Conservation (phyloP, 768 basidiomycete species). For the Collybiopsis confluens region DNA sequence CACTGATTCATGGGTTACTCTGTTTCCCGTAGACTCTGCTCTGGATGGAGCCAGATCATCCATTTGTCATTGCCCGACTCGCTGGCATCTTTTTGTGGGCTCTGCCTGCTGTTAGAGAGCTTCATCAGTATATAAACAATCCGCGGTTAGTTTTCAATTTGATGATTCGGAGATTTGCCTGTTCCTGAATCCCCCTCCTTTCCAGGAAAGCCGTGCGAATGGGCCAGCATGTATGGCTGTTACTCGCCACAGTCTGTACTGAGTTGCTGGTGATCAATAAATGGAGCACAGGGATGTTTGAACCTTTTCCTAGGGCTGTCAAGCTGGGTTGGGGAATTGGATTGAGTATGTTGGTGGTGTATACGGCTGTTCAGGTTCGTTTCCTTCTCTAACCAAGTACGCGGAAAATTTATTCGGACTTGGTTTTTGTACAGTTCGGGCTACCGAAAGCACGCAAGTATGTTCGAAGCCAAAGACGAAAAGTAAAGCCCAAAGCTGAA, state of each 20-base stretch:
- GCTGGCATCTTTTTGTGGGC: constrained; percentile 80
- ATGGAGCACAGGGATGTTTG: constrained; percentile 76
- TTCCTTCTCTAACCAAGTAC: not conserved
- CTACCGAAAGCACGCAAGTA: constrained; percentile 54
- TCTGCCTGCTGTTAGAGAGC: constrained; percentile 80
- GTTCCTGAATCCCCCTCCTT: not conserved
- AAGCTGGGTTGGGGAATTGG: constrained; percentile 67
- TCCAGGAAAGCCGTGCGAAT: constrained; percentile 76
- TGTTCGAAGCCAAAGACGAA: constrained; percentile 34
- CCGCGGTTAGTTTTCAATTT: constrained; percentile 52
- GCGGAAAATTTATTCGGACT: constrained; percentile 6
- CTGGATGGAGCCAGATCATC: constrained; percentile 92
- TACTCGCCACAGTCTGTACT: constrained; percentile 81
- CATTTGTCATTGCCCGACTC: constrained; percentile 70
- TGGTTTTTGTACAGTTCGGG: constrained; percentile 52
- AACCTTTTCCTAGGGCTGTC: constrained; percentile 58
- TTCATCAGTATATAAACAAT: constrained; percentile 80
- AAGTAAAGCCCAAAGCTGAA: constrained; percentile 24
- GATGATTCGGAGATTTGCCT: not conserved
- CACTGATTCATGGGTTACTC: constrained; percentile 4
- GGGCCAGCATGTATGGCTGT: constrained; percentile 86
- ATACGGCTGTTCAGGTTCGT: constrained; percentile 66
- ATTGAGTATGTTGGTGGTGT: constrained; percentile 54
- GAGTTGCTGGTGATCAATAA: constrained; percentile 78
- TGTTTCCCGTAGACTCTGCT: constrained; percentile 46